These are phyloP conservation scores for Penicillium atrosanguineum DNA, from an alignment of 495 filamentous ascomycete species.

Conservation along the genomic window DNA sequence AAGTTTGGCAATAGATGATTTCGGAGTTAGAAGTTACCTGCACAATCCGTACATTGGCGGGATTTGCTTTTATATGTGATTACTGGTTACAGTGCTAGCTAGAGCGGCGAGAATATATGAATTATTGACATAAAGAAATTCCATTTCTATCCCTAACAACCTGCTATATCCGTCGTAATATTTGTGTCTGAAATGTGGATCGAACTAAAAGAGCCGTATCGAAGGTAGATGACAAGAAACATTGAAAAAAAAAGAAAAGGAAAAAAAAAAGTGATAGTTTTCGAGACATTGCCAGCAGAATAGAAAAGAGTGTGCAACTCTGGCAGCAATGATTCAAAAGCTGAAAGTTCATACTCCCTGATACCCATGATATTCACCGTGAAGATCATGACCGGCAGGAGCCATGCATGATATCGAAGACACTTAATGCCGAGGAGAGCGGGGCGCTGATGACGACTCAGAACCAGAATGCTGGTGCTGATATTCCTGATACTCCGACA, in stretches of 20 bases:
- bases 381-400: neutral
- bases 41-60: conserved; percentile 5
- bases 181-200: neutral
- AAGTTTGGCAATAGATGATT: conserved; percentile 2
- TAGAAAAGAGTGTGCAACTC: neutral
- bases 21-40: conserved; percentile 2
- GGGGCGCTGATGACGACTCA: neutral
- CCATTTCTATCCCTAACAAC: neutral
- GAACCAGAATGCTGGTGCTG: neutral
- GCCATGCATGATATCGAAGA: too few species aligned
- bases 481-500: conserved; percentile 1
- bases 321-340: neutral
- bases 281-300: too few species aligned
- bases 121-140: neutral
- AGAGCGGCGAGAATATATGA: neutral
- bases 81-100: neutral
- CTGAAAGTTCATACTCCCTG: neutral
- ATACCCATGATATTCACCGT: too few species aligned
- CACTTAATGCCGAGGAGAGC: neutral
- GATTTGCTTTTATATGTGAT: neutral
- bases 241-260: neutral
- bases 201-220: neutral
- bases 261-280: too few species aligned
- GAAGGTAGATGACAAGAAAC: neutral
- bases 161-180: conserved; percentile 1